Base-by-base conservation (phyloP, 2,329 filamentous ascomycete species). In the Chrysosphaeria jannelii region DNA sequence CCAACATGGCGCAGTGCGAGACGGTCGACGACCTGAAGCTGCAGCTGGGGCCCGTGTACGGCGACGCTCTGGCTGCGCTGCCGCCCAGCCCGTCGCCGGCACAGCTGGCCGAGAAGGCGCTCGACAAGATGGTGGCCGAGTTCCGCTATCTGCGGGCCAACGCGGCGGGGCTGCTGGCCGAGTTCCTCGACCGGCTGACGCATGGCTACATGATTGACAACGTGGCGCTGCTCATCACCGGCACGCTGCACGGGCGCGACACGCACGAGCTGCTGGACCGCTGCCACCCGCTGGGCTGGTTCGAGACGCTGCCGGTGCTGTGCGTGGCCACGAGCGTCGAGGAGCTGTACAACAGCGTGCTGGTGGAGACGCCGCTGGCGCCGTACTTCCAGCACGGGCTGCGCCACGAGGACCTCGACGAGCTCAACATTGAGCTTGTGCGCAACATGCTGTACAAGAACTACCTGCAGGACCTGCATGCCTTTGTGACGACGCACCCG, bases 141-240 rank as follows among this genome's bases (percentile, higher is more conserved):
- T 97, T 97, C 45, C 69, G 78, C 40, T 97, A 97, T 44, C 58
- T 97, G 21, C 75, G 88, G 35, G 78, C 79, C 30, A 90, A 97
- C 41, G 74, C 81, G 14, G 75, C 75, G 3, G 85, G 85, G 10
- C 75, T 78, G 1, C 63, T 91, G 18, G 69, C 79, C 31, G 78
- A 75, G 41, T 97, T 97, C 46, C 78, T 97, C 62, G 78, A 93
- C 45, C 97, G 90, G 46, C 54, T 97, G 30, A 97, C 85, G 2
- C 97, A 97, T 44, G 81, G 79, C 30, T 97, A 97, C 56, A 97
- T 97, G 85, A 97, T 97, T 46, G 85, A 97, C 50, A 97, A 97
- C 38, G 78, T 97, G 25, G 85, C 88, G 19, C 67, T 97, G 19
- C 64, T 97, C 38, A 97, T 97, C 45, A 97, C 85, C 12, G 85